Percentiles rank a stretch among this genome's conserved stretches.
These are phyloP conservation scores for Brassica carinata DNA, from an alignment of 345 rosid genomes.

Conservation along the genomic window DNA sequence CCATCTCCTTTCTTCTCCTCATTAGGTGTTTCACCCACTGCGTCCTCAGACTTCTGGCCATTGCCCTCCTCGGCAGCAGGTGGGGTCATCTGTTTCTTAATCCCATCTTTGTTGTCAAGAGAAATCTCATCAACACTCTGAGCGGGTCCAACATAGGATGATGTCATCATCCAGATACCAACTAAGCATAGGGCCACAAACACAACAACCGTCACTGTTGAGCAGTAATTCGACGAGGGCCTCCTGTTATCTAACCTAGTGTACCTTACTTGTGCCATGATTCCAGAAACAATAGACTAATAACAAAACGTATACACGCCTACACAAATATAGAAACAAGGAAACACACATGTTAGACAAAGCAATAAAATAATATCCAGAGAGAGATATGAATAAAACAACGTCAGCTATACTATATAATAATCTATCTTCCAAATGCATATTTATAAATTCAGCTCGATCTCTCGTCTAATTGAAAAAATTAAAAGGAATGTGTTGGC, in stretches of 20 bases:
- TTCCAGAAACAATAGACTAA: slow-evolving; percentile 6
- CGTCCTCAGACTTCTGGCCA: slow-evolving; percentile 55
- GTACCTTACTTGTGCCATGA: slow-evolving; percentile 79
- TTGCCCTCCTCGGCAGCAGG: slow-evolving; percentile 41
- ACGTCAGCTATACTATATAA: background rate
- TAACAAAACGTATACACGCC: slow-evolving; percentile 12
- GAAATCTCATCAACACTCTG: slow-evolving; percentile 59
- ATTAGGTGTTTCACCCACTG: slow-evolving; percentile 62
- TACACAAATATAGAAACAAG: slow-evolving; percentile 16
- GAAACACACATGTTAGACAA: slow-evolving; percentile 4
- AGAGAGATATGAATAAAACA: slow-evolving; percentile 9
- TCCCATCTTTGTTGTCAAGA: slow-evolving; percentile 59
- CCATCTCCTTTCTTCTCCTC: slow-evolving; percentile 66
- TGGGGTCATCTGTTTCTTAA: slow-evolving; percentile 48
- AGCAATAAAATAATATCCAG: slow-evolving; percentile 2
- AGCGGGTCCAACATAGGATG: slow-evolving; percentile 69
- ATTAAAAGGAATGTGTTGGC: background rate
- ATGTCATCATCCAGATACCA: slow-evolving; percentile 97
- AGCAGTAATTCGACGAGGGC: slow-evolving; percentile 71
- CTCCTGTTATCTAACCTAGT: slow-evolving; percentile 70
- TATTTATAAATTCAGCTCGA: background rate
- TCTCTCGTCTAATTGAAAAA: background rate
- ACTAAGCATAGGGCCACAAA: slow-evolving; percentile 92
- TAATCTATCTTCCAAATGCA: background rate
- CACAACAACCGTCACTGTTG: slow-evolving; percentile 72